Evolutionary conservation across 441 rosid genomes (phyloP).

Genomic region (Raphanus hybrid): DNA sequence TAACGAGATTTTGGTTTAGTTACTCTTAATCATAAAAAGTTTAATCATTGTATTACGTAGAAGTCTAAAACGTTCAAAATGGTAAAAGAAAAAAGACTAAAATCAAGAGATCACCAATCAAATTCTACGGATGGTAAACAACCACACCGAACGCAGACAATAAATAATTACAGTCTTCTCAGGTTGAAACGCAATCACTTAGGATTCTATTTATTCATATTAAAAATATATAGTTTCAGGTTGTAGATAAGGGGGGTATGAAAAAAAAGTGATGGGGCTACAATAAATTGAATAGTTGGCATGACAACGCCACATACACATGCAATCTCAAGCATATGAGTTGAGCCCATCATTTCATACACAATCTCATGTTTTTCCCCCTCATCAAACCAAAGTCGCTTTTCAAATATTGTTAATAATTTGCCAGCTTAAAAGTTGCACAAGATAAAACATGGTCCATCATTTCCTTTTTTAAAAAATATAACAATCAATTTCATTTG

Average conservation of each 20-base stretch:
- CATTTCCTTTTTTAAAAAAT: slow-evolving; percentile 1
- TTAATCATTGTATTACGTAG: not conserved
- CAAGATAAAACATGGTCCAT: slow-evolving; percentile 42
- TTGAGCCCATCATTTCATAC: slow-evolving; percentile 49
- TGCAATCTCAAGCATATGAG: slow-evolving; percentile 40
- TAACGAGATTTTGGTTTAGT: too few species aligned
- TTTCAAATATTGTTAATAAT: slow-evolving; percentile 11
- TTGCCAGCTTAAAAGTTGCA: slow-evolving; percentile 47
- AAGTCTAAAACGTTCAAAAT: not conserved
- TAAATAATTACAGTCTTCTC: not conserved
- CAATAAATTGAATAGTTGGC: slow-evolving; percentile 37
- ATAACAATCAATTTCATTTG: not conserved
- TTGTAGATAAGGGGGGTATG: slow-evolving; percentile 14
- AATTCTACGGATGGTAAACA: slow-evolving; percentile 7
- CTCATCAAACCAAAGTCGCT: slow-evolving; percentile 26
- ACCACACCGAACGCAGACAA: not conserved
- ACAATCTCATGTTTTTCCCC: slow-evolving; percentile 41
- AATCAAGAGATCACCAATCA: not conserved
- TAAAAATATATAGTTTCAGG: not conserved
- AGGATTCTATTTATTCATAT: slow-evolving; percentile 1
- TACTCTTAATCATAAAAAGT: not conserved
- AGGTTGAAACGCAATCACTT: not conserved
- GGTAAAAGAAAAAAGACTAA: not conserved
- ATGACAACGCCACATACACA: slow-evolving; percentile 43
- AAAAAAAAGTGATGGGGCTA: slow-evolving; percentile 30